phyloP scores from a whole-genome alignment of 257 asterid species.

The Penstemon newberryi region DNA sequence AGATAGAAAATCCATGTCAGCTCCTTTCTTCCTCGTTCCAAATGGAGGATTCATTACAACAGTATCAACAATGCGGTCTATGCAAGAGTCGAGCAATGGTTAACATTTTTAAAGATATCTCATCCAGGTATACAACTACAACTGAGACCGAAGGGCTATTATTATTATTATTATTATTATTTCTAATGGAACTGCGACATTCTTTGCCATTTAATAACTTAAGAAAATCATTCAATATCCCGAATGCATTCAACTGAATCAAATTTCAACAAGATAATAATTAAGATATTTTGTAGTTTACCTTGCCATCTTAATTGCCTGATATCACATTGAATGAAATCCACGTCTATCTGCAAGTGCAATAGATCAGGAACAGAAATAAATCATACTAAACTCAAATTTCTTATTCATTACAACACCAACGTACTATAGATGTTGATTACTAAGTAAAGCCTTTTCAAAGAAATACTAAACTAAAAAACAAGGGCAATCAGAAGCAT shows the following conservation, averaged over 20 bases:
- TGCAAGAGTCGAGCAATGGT: conserved; percentile 27
- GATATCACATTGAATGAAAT: conserved; percentile 74
- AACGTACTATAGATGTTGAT: background rate
- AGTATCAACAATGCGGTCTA: conserved; percentile 69
- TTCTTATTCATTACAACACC: background rate
- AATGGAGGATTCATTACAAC: conserved; percentile 98
- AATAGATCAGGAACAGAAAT: conserved; percentile 18
- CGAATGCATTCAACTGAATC: background rate
- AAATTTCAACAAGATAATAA: background rate
- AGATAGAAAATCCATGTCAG: conserved; percentile 85
- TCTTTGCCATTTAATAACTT: background rate
- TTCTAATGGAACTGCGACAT: background rate
- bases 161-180: background rate
- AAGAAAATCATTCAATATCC: background rate
- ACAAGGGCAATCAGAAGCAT: no score
- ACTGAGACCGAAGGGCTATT: background rate
- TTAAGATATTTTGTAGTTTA: conserved; percentile 13
- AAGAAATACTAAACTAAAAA: background rate
- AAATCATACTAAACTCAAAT: background rate
- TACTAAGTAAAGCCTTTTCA: background rate
- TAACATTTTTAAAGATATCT: conserved; percentile 18
- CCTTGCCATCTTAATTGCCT: conserved; percentile 63
- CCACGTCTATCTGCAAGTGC: conserved; percentile 65
- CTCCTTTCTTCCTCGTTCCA: conserved; percentile 95
- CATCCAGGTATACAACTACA: conserved; percentile 5